phyloP scores from a whole-genome alignment of 768 basidiomycete species.

The Lentinula edodes region DNA sequence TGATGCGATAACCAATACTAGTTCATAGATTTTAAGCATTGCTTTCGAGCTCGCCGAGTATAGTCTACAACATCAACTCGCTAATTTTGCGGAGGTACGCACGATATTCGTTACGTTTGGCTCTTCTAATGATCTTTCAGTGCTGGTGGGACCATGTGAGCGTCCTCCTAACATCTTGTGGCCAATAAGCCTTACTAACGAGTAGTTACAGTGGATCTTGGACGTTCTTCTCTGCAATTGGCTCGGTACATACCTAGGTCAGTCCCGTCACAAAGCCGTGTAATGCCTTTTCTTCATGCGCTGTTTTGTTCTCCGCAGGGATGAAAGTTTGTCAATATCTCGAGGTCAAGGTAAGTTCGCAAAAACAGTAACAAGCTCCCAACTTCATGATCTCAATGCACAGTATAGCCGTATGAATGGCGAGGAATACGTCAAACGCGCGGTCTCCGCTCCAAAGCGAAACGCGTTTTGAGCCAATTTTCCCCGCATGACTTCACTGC shows the following conservation, averaged over 20 bases:
- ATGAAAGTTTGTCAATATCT: slow-evolving; percentile 87
- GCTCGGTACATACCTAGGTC: slow-evolving; percentile 80
- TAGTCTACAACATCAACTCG: slow-evolving; percentile 80
- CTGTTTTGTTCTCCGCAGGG: slow-evolving; percentile 34
- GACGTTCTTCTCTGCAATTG: slow-evolving; percentile 87
- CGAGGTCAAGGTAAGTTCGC: slow-evolving; percentile 67
- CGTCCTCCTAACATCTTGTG: slow-evolving; percentile 9
- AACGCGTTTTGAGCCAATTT: slow-evolving; percentile 76
- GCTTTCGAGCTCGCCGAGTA: slow-evolving; percentile 89
- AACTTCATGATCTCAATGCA: slow-evolving; percentile 7
- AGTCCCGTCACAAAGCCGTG: slow-evolving; percentile 11
- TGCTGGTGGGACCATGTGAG: slow-evolving; percentile 94
- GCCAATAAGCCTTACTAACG: not conserved
- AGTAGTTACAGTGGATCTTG: slow-evolving; percentile 64
- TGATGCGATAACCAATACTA: no score
- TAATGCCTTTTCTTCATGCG: slow-evolving; percentile 5
- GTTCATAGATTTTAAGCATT: slow-evolving; percentile 70
- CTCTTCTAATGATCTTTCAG: slow-evolving; percentile 30
- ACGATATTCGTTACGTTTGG: slow-evolving; percentile 10
- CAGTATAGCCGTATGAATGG: slow-evolving; percentile 72
- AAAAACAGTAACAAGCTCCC: not conserved
- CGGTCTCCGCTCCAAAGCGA: slow-evolving; percentile 74
- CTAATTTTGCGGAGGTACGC: slow-evolving; percentile 82
- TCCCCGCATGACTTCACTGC: slow-evolving; percentile 85
- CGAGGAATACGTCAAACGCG: slow-evolving; percentile 75